A percentile compares a stretch with the other conserved stretches of the same genome.
Conservation (phyloP, 495 filamentous ascomycete species). For the Hypoxylon lienhwacheense region DNA sequence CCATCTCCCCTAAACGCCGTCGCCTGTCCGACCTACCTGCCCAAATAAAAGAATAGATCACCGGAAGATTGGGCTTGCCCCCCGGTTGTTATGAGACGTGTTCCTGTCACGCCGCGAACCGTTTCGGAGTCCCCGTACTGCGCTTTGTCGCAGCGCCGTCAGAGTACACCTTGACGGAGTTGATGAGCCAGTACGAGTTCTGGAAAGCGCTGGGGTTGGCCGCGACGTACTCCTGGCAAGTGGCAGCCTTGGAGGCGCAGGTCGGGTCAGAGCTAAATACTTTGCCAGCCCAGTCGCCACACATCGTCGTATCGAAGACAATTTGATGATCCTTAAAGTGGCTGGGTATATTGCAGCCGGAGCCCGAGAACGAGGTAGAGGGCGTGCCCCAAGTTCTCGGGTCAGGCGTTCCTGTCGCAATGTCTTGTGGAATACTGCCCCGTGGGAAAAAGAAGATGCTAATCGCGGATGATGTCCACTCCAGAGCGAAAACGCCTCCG, state of each 20-base stretch:
- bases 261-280: slow-evolving; percentile 49
- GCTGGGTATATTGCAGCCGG: slow-evolving; percentile 62
- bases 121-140: slow-evolving; percentile 4
- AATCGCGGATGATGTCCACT: slow-evolving; percentile 69
- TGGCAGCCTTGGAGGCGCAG: slow-evolving; percentile 49
- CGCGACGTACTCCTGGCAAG: slow-evolving; percentile 68
- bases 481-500: slow-evolving; percentile 78
- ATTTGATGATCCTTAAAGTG: slow-evolving; percentile 74
- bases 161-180: slow-evolving; percentile 66
- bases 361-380: slow-evolving; percentile 61
- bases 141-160: slow-evolving; percentile 13
- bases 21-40: background rate
- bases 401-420: slow-evolving; percentile 61
- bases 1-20: slow-evolving; percentile 6
- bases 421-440: slow-evolving; percentile 55
- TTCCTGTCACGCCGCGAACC: slow-evolving; percentile 27
- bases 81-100: background rate
- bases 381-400: slow-evolving; percentile 68
- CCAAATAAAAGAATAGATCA: background rate
- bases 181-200: slow-evolving; percentile 72
- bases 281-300: slow-evolving; percentile 84
- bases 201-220: slow-evolving; percentile 60
- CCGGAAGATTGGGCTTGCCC: slow-evolving; percentile 6
- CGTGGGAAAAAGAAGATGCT: slow-evolving; percentile 81
- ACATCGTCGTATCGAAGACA: slow-evolving; percentile 82